phyloP scores from a whole-genome alignment of 345 rosid species.

The Pugionium cornutum region DNA sequence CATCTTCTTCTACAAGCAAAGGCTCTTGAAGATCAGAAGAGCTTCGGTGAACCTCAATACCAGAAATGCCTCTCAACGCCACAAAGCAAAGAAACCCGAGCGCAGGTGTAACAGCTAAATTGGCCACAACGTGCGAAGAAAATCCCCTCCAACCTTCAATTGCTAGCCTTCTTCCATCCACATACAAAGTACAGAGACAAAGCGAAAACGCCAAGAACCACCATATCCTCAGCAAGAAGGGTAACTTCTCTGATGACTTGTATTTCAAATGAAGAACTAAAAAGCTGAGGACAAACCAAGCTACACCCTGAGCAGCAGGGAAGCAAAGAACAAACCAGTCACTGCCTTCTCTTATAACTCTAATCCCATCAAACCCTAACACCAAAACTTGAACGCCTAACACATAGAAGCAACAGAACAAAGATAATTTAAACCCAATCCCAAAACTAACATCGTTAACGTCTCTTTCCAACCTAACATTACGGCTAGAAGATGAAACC shows the following conservation, averaged over 20 bases:
- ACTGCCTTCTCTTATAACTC: conserved; percentile 55
- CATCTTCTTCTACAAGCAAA: conserved; percentile 87
- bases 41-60: conserved; percentile 59
- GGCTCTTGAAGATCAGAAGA: conserved; percentile 85
- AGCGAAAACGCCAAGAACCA: conserved; percentile 73
- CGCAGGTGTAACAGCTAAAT: conserved; percentile 82
- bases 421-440: conserved; percentile 60
- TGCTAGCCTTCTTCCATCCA: conserved; percentile 65
- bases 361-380: conserved; percentile 78
- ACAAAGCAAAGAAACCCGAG: conserved; percentile 80
- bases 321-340: conserved; percentile 64
- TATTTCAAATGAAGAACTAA: conserved; percentile 77
- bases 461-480: conserved; percentile 50
- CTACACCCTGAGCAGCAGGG: conserved; percentile 71
- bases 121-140: conserved; percentile 68
- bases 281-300: conserved; percentile 83
- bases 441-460: conserved; percentile 51
- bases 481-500: conserved; percentile 47
- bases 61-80: conserved; percentile 71
- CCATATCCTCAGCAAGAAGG: conserved; percentile 78
- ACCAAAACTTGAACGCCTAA: conserved; percentile 65
- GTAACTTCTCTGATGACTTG: conserved; percentile 72
- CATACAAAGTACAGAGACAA: conserved; percentile 67
- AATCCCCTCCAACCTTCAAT: conserved; percentile 53
- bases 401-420: conserved; percentile 74